phyloP scores from a whole-genome alignment of 768 basidiomycete species.

The Amanita thiersii region DNA sequence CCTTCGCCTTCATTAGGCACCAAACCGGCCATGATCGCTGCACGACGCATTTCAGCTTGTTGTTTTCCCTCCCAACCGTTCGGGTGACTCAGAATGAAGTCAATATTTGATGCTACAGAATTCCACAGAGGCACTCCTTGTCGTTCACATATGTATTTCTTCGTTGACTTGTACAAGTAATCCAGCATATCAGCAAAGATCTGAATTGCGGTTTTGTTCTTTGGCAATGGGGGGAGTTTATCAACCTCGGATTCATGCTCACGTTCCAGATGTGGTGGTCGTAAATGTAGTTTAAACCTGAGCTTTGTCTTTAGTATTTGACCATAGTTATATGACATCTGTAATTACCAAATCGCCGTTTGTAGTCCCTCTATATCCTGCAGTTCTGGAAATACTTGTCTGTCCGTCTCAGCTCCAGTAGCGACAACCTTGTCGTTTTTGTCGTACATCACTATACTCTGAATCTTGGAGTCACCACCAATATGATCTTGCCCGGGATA shows the following conservation, averaged over 20 bases:
- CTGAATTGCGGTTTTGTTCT: constrained; percentile 23
- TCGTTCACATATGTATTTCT: constrained; percentile 28
- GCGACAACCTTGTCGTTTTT: constrained; percentile 1
- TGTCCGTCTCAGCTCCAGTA: constrained; percentile 4
- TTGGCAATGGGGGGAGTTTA: too few relatives aligned
- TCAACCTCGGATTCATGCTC: too few relatives aligned
- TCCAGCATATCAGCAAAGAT: constrained; percentile 32
- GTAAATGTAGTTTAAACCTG: constrained; percentile 4
- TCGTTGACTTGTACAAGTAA: constrained; percentile 30
- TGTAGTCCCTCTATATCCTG: not conserved
- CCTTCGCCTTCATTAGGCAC: constrained; percentile 24
- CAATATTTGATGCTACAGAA: constrained; percentile 22
- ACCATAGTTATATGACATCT: not conserved
- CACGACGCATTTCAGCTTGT: constrained; percentile 38
- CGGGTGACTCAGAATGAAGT: constrained; percentile 40
- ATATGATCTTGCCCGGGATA: not conserved
- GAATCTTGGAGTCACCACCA: constrained; percentile 7
- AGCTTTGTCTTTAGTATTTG: not conserved
- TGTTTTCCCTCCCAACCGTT: constrained; percentile 51
- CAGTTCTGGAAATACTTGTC: not conserved
- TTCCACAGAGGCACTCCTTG: constrained; percentile 12
- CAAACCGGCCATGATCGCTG: constrained; percentile 37
- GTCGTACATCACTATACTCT: constrained; percentile 7
- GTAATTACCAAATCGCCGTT: not conserved
- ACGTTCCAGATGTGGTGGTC: too few relatives aligned